Conservation (phyloP, 2,329 filamentous ascomycete species). For the Xylaria polymorpha region DNA sequence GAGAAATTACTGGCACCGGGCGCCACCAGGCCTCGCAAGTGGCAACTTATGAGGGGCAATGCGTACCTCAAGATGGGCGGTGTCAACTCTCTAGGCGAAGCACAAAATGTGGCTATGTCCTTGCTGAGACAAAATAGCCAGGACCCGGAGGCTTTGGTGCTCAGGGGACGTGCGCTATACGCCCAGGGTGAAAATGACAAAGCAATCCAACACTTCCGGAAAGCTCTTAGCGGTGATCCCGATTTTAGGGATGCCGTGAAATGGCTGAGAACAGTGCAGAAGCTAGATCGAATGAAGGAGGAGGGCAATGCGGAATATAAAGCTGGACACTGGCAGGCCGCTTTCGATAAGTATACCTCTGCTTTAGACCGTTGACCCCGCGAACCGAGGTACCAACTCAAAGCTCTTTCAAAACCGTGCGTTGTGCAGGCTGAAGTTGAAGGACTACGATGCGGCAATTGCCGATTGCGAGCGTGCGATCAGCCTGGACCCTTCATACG, state of each 20-base stretch:
- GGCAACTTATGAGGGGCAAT: conserved; percentile 92
- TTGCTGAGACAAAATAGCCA: conserved; percentile 87
- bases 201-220: conserved; percentile 90
- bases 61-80: conserved; percentile 94
- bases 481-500: conserved; percentile 83
- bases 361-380: conserved; percentile 85
- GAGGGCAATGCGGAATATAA: conserved; percentile 95
- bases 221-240: conserved; percentile 89
- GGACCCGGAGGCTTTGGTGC: conserved; percentile 92
- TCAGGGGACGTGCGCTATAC: conserved; percentile 88
- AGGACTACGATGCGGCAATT: conserved; percentile 84
- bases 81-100: conserved; percentile 87
- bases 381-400: conserved; percentile 91
- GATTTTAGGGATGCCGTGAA: conserved; percentile 91
- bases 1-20: conserved; percentile 80
- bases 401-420: conserved; percentile 96
- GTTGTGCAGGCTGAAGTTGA: conserved; percentile 83
- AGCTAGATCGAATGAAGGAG: conserved; percentile 91
- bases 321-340: conserved; percentile 79
- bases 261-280: conserved; percentile 89
- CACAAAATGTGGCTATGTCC: conserved; percentile 90
- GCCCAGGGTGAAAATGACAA: conserved; percentile 95
- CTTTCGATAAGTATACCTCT: conserved; percentile 84
- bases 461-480: conserved; percentile 87
- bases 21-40: conserved; percentile 88